phyloP scores from a whole-genome alignment of 208 protist genomes.

The Trichomonas gallinae region DNA sequence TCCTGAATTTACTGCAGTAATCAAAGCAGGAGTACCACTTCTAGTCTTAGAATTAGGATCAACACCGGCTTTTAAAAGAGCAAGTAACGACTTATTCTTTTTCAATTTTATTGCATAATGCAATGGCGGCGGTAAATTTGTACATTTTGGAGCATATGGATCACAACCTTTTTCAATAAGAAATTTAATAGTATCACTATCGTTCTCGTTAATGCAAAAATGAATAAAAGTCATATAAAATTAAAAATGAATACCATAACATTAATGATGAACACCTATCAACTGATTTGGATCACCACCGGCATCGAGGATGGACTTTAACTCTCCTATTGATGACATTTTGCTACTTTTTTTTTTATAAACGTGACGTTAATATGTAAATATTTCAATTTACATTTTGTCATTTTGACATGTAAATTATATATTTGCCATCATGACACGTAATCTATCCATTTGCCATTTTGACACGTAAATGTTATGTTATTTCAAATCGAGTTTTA shows the following conservation, averaged over 20 bases:
- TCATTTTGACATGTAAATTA: no score
- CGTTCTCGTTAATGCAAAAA: background rate
- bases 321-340: background rate
- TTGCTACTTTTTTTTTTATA: background rate
- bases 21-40: background rate
- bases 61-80: background rate
- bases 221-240: background rate
- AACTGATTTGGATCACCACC: background rate
- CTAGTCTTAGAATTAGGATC: background rate
- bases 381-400: no score
- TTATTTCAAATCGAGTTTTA: no score
- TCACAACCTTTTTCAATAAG: background rate
- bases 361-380: no score
- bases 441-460: no score
- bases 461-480: no score
- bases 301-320: background rate
- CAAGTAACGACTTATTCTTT: background rate
- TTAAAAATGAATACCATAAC: no score
- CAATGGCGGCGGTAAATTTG: background rate
- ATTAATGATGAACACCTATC: background rate
- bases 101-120: background rate
- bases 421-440: no score
- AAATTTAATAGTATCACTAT: background rate
- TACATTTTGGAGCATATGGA: background rate
- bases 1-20: background rate